Conservation (phyloP, 1,139 yeast species). For the Kodamaea derodonti region DNA sequence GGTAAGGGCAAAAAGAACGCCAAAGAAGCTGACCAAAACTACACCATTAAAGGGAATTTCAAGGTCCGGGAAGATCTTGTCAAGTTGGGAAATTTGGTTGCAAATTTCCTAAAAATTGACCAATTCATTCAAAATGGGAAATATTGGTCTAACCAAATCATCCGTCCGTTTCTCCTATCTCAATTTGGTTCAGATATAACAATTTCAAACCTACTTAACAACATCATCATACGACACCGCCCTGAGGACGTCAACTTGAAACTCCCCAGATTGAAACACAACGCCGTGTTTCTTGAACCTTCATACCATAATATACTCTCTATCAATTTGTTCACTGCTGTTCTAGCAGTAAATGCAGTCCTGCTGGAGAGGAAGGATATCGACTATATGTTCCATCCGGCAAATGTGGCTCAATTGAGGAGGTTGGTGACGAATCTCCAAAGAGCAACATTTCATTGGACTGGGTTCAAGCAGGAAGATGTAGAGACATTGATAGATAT, state of each 20-base stretch:
- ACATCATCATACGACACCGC: slow-evolving; percentile 54
- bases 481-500: slow-evolving; percentile 48
- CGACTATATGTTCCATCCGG: slow-evolving; percentile 68
- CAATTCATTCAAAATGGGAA: slow-evolving; percentile 51
- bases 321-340: slow-evolving; percentile 60
- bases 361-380: slow-evolving; percentile 64
- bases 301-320: slow-evolving; percentile 59
- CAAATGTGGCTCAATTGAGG: slow-evolving; percentile 51
- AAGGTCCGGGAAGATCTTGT: slow-evolving; percentile 46
- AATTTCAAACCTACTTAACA: slow-evolving; percentile 38
- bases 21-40: no score
- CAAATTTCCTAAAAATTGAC: slow-evolving; percentile 54
- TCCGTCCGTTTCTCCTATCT: slow-evolving; percentile 43
- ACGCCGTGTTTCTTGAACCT: slow-evolving; percentile 54
- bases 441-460: slow-evolving; percentile 70
- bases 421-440: slow-evolving; percentile 58
- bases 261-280: slow-evolving; percentile 58
- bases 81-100: slow-evolving; percentile 50
- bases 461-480: slow-evolving; percentile 60
- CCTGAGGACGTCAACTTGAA: slow-evolving; percentile 48
- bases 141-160: slow-evolving; percentile 44
- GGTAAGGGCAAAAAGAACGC: slow-evolving; percentile 24
- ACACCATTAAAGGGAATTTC: slow-evolving; percentile 31
- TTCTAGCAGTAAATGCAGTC: slow-evolving; percentile 68
- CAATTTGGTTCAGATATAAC: slow-evolving; percentile 38